Base-by-base conservation (phyloP, 495 filamentous ascomycete genomes). In the Annulohypoxylon maeteangense region DNA sequence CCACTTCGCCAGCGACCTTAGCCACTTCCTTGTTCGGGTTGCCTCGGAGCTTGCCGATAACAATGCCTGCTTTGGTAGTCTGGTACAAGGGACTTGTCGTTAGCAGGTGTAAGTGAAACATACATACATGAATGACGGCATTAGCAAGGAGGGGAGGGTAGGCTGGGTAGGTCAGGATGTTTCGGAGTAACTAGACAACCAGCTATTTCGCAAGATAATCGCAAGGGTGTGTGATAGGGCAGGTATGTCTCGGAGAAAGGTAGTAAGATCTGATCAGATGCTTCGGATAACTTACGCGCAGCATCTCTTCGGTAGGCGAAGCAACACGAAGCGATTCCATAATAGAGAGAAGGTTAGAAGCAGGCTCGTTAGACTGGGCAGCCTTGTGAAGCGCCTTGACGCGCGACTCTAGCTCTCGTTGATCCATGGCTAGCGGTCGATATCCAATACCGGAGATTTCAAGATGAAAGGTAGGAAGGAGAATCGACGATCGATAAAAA, bases 51-150 rank as follows among this genome's bases (percentile, higher is more conserved):
- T 91, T 92, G 79, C 95, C 94, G 67, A 98, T 91, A 3, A 92
- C 86, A 71, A 97, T 90, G 68, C 95, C 95, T 51, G 97, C 93
- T 69, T 91, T 93, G 20, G 95, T 98, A n/a, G 90, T 89, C 80
- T 94, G 80, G 22, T 51, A 10, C 1, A 44, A 23, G 12, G 8
- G 5, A 5, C 0, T 3, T 34, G 47, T 22, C 38, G 25, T 61
- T 36, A 62, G 70, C 14, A 56, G 31, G 1, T 14, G 40, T 11
- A 36, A 20, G 6, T 23, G 38, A 34, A 11, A 18, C 7, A 47
- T 45, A 32, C 4, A 22, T 22, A 48, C 23, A 7, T 22, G 5
- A 18, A 55, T 57, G 34, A 14, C 12, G 22, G 54, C 10, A 40
- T 38, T 7, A 20, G 40, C 18, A 40, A n/a, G 40, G 34, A 23